These are phyloP conservation scores for Cladorrhinum sp. DNA, from an alignment of 2,329 filamentous ascomycete genomes.

Conservation along the genomic window DNA sequence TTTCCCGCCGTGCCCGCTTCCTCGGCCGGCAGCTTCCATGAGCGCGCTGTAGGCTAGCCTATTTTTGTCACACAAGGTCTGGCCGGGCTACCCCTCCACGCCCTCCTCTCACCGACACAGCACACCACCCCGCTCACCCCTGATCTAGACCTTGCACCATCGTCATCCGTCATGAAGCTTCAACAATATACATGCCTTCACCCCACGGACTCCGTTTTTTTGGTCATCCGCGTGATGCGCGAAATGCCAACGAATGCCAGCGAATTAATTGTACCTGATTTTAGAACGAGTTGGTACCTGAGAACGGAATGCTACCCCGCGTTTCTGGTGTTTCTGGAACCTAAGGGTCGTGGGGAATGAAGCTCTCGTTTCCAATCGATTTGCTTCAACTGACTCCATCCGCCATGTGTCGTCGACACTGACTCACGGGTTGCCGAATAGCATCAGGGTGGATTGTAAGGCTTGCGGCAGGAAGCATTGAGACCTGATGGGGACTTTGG, in stretches of 20 bases:
- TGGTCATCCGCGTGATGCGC: not conserved
- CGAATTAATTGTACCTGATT: not conserved
- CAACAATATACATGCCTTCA: not conserved
- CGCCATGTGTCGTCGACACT: not conserved
- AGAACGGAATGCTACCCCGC: not conserved
- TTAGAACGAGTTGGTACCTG: not conserved
- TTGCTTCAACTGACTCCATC: not conserved
- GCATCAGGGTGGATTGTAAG: slow-evolving; percentile 10
- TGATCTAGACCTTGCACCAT: not conserved
- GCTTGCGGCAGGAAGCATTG: slow-evolving; percentile 19
- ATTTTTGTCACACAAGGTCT: not conserved
- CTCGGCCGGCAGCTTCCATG: not conserved
- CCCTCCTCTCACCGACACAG: not conserved
- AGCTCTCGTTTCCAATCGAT: slow-evolving; percentile 1
- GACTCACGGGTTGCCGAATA: slow-evolving; percentile 16
- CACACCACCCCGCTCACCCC: not conserved
- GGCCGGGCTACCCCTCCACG: not conserved
- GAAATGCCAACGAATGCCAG: not conserved
- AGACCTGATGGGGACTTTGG: slow-evolving; percentile 8
- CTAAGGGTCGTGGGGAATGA: not conserved
- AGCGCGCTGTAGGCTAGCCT: slow-evolving; percentile 6
- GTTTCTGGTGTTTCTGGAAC: not conserved
- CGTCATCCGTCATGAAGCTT: not conserved
- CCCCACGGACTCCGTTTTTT: too few species aligned
- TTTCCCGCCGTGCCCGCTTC: not conserved